These are phyloP conservation scores for Sclerotinia sclerotiorum DNA, from an alignment of 2,329 filamentous ascomycete species.

Conservation along the genomic window DNA sequence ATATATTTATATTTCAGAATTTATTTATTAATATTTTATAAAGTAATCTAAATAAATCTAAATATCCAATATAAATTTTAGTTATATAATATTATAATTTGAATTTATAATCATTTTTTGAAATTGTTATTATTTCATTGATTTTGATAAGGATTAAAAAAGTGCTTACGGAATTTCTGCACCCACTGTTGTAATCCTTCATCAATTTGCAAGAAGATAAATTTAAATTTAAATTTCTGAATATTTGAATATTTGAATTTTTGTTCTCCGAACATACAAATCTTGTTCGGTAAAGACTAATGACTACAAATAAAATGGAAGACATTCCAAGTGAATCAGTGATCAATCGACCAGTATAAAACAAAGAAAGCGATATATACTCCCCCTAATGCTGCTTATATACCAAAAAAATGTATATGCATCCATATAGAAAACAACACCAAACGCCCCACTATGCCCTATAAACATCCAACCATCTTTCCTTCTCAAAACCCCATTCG, in stretches of 20 bases:
- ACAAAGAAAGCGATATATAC: background rate
- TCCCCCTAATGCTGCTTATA: background rate
- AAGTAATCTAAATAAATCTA: too few species aligned
- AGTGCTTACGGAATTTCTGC: too few species aligned
- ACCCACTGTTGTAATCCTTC: too few species aligned
- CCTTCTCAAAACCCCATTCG: background rate
- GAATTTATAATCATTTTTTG: too few species aligned
- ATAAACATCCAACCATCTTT: constrained; percentile 10
- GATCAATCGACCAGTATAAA: background rate
- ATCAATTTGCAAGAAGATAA: background rate
- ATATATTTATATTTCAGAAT: too few species aligned
- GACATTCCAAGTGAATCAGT: background rate
- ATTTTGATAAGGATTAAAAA: too few species aligned
- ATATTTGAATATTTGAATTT: background rate
- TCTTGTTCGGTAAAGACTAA: background rate
- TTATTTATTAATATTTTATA: too few species aligned
- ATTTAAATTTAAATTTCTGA: too few species aligned
- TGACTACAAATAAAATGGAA: background rate
- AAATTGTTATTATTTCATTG: too few species aligned
- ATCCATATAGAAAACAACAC: background rate
- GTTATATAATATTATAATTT: too few species aligned
- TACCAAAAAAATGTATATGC: background rate
- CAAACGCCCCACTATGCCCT: background rate
- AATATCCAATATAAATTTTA: too few species aligned
- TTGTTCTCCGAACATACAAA: background rate